A percentile compares a stretch with the other conserved stretches of the same genome.
Evolutionary conservation across 106 monocot species (phyloP).

Genomic region (Cymbidium sinense): DNA sequence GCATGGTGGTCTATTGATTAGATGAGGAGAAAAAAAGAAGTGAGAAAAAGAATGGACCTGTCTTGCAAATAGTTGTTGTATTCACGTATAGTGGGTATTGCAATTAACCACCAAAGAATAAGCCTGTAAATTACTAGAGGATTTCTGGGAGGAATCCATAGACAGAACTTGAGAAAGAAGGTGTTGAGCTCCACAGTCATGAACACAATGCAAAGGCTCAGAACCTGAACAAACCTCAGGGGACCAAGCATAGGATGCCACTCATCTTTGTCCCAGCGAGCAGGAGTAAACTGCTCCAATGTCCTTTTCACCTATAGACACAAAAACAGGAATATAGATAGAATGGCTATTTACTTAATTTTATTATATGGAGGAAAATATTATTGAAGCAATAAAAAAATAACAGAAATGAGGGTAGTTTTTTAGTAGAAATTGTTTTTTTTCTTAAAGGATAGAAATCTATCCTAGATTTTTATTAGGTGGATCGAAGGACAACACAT

Average conservation of each 20-base stretch:
- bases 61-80: conserved; percentile 94
- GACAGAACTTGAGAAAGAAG: conserved; percentile 90
- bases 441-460: too few relatives aligned
- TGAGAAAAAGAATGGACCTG: conserved; percentile 40
- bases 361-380: neutral
- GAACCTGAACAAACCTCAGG: conserved; percentile 89
- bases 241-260: conserved; percentile 90
- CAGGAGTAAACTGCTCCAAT: conserved; percentile 88
- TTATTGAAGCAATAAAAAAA: too few relatives aligned
- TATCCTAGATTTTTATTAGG: too few relatives aligned
- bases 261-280: conserved; percentile 91
- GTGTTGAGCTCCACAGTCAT: conserved; percentile 95
- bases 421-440: too few relatives aligned
- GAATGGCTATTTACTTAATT: too few relatives aligned
- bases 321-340: neutral
- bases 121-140: conserved; percentile 67
- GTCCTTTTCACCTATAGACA: conserved; percentile 72
- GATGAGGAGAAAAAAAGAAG: neutral
- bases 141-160: conserved; percentile 93
- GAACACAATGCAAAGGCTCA: conserved; percentile 70
- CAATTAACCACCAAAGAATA: conserved; percentile 91
- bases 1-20: neutral
- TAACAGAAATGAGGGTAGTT: too few relatives aligned
- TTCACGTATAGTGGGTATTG: conserved; percentile 94
- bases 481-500: too few relatives aligned